Base-by-base conservation (phyloP, 768 basidiomycete species). In the Hericium coralloides region DNA sequence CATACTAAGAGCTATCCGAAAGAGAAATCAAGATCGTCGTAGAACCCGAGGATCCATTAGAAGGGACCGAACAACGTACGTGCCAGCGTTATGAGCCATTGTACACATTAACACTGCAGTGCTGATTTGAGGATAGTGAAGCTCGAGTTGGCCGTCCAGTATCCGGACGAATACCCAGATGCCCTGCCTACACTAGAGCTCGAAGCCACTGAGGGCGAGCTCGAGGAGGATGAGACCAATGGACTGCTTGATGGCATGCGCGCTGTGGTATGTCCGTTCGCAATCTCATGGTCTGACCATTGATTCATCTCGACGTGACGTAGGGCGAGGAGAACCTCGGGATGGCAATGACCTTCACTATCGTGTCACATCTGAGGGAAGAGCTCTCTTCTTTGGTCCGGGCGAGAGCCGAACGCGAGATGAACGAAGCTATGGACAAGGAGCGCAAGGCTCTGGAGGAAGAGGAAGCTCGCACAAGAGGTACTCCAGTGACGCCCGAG, bases 311-410 rank as follows among this genome's bases (percentile, higher is more conserved):
- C 31, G 31, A 31, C 31, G 8, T 31, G 31, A 18, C 56, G 55
- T 57, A 90, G 87, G 89, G 88, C 55, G 81, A 87, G 66, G 92
- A 94, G 66, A 93, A 89, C 68, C 65, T 92, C 20, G 92, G 92
- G 45, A 95, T 95, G 87, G 94, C 97, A 2, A 98, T 98, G 94
- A 95, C 94, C 17, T 99, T 97, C 67, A 93, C 95, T 0, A 76
- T 99, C 17, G 85, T 93, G 12, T 87, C 89, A 0, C 85, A 89
- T 64, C 79, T 97, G 48, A 79, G 89, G 61, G 94, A 98, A 70
- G 76, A 82, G 52, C 73, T 98, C 15, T 80, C 84, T 4, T 65
- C 67, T 17, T 72, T 95, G 23, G 80, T 92, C 38, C 79, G 78
- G 39, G 65, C 71, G 47, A 80, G 91, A 60, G 75, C 74, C 18